Base-by-base conservation (phyloP, 306 rosid genomes). In the Begonia fuchsioides region DNA sequence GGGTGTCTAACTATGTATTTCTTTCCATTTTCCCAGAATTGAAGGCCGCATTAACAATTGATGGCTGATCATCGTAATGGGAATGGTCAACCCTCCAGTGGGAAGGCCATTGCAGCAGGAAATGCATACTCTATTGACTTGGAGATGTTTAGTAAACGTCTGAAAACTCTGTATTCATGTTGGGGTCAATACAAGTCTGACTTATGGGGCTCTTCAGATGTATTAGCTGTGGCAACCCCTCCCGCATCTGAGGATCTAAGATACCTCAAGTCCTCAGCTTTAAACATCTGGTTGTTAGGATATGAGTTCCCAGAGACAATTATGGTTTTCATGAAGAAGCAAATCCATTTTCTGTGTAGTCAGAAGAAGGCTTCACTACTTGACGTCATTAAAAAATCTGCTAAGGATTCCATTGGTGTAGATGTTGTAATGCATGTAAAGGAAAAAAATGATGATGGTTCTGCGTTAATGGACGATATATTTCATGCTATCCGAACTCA, bases 251-350 rank as follows among this genome's bases (percentile, higher is more conserved):
- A 88, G 15, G 97, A 88, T 57, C 72, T 88, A 64, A 87, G 97
- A 12, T 88, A 83, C 67, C 74, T 81, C 35, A 88, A 88, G 56
- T 88, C 97, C 43, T 78, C 97, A 0, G 86, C 97, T 3, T 72
- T 88, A 50, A 80, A 72, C 49, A 74, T 78, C 44, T 88, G 97
- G 95, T 56, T 88, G 55, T 69, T 88, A 12, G 95, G 95, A 13
- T 88, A 81, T 55, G 97, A 88, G 72, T 81, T 88, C 68, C 97
- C 97, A 0, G 97, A 81, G 57, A 88, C 95, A 2, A 76, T 88
- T 16, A 78, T 88, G 85, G 97, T 84, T 17, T 83, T 88, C 70
- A 76, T 58, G 59, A 74, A 76, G 75, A 74, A 72, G 62, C 86
- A 88, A 68, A 76, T 88, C 53, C 95, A 88, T 64, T 62, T 88